Conservation (phyloP, 345 rosid genomes). For the Jatropha curcas region DNA sequence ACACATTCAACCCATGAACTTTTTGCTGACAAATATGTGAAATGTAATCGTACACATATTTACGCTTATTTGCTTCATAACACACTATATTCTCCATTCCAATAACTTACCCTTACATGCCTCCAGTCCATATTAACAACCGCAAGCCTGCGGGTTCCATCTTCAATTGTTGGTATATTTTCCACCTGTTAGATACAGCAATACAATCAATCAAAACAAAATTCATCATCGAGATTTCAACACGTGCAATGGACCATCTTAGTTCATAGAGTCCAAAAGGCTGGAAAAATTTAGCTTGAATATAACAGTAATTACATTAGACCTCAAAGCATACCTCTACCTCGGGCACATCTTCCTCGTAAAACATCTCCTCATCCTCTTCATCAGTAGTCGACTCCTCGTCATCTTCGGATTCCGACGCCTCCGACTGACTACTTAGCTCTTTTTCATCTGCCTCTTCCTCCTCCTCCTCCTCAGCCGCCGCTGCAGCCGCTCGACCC, state of each 20-base stretch:
- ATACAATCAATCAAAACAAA: slow-evolving; percentile 4
- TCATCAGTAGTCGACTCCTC: slow-evolving; percentile 57
- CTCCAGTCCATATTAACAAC: slow-evolving; percentile 91
- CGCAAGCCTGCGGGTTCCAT: slow-evolving; percentile 81
- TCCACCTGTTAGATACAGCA: slow-evolving; percentile 54
- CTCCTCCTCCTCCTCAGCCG: slow-evolving; percentile 10
- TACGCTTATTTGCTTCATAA: neutral
- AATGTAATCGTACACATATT: neutral
- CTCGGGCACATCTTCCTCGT: slow-evolving; percentile 53
- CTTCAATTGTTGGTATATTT: slow-evolving; percentile 50
- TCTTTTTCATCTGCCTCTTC: slow-evolving; percentile 15
- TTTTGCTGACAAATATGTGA: too few species aligned
- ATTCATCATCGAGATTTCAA: neutral
- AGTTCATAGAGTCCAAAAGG: neutral
- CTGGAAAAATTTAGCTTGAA: neutral
- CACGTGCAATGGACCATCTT: neutral
- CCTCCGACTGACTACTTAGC: slow-evolving; percentile 18
- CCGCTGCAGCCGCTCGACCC: slow-evolving; percentile 13
- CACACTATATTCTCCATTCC: neutral
- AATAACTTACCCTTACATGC: slow-evolving; percentile 69
- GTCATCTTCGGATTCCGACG: slow-evolving; percentile 23
- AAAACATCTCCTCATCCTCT: slow-evolving; percentile 54
- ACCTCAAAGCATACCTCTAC: slow-evolving; percentile 35
- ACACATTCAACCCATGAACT: neutral
- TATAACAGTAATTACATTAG: neutral